These are phyloP conservation scores for Parastagonospora avenae DNA, from an alignment of 2,329 filamentous ascomycete genomes.

Conservation along the genomic window DNA sequence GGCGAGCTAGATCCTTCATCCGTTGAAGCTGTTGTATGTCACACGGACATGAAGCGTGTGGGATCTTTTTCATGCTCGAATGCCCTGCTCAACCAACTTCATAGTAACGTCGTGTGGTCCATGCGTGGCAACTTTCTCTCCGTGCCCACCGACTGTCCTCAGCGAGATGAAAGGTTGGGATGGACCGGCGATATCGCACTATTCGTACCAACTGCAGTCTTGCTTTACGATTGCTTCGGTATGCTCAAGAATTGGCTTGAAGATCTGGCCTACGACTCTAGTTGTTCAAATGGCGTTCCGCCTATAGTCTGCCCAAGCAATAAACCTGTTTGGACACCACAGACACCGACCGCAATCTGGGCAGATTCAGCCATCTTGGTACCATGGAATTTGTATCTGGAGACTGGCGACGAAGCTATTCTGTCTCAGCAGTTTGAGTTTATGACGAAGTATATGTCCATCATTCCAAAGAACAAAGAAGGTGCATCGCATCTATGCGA, in stretches of 20 bases:
- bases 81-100: constrained; percentile 56
- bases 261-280: constrained; percentile 27
- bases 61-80: constrained; percentile 60
- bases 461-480: neutral
- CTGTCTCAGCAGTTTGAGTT: neutral
- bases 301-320: neutral
- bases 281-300: neutral
- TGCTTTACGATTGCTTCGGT: constrained; percentile 58
- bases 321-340: neutral
- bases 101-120: constrained; percentile 60
- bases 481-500: no score
- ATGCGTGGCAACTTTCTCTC: constrained; percentile 62
- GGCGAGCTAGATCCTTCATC: constrained; percentile 14
- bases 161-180: constrained; percentile 59
- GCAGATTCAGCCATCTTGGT: neutral
- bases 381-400: neutral
- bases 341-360: neutral
- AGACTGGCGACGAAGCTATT: neutral
- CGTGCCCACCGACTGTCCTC: constrained; percentile 53
- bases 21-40: constrained; percentile 48
- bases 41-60: constrained; percentile 57
- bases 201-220: constrained; percentile 58
- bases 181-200: constrained; percentile 60
- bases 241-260: constrained; percentile 54
- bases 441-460: neutral